A percentile compares a stretch with the other conserved stretches of the same genome.
Evolutionary conservation across 1,139 yeast species (phyloP).

Genomic region (Saccharomycopsis hybrid): DNA sequence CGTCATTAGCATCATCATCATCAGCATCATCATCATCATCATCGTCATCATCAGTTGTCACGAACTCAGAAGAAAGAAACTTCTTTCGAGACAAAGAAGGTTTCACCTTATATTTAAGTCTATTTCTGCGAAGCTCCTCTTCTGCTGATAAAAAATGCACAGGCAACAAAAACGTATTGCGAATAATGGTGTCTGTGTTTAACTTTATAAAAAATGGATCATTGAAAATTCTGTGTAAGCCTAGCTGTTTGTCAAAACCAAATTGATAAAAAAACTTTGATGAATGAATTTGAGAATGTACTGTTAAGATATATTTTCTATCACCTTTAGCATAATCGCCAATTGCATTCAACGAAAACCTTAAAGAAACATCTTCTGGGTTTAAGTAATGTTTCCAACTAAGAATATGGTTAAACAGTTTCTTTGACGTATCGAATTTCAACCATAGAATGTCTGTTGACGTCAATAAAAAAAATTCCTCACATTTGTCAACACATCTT

Average conservation of each 20-base stretch:
- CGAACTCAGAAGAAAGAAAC: too few relatives aligned
- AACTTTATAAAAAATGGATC: slow-evolving; percentile 5
- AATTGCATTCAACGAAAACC: slow-evolving; percentile 8
- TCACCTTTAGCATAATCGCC: not conserved
- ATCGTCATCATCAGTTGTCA: too few relatives aligned
- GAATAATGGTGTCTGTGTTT: not conserved
- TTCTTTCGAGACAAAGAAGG: too few relatives aligned
- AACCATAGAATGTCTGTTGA: slow-evolving; percentile 6
- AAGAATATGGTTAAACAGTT: too few relatives aligned
- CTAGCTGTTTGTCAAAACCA: not conserved
- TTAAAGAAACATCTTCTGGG: slow-evolving; percentile 10
- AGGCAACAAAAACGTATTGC: slow-evolving; percentile 3
- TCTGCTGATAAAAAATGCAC: not conserved
- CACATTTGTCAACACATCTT: slow-evolving; percentile 2
- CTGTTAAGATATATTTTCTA: slow-evolving; percentile 3
- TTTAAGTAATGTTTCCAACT: slow-evolving; percentile 14
- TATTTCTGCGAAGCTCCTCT: not conserved
- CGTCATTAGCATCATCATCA: too few relatives aligned
- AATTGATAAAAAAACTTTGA: slow-evolving; percentile 2
- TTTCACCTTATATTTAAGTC: too few relatives aligned
- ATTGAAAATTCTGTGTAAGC: not conserved
- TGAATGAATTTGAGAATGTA: slow-evolving; percentile 7
- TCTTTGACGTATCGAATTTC: not conserved
- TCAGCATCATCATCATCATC: too few relatives aligned
- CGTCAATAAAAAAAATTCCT: slow-evolving; percentile 10